Evolutionary conservation across 129 eudicot genomes (phyloP).

Genomic region (Heracleum sosnowskyi): DNA sequence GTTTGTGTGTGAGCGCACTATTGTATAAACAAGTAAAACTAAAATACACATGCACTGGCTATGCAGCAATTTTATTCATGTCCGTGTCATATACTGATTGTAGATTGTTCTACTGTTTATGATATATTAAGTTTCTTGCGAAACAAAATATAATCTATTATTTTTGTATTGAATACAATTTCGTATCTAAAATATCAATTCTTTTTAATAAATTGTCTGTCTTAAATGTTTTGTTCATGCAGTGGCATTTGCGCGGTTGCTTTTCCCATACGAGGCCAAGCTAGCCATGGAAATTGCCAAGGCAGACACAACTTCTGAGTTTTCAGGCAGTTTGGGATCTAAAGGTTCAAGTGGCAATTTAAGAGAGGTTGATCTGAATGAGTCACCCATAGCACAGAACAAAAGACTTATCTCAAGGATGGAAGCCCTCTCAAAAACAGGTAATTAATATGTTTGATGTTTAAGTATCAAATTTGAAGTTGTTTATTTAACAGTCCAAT

Average conservation of each 20-base stretch:
- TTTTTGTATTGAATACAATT: background rate
- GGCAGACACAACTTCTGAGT: conserved; percentile 51
- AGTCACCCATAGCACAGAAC: conserved; percentile 52
- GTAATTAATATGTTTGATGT: conserved; percentile 21
- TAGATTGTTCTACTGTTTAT: background rate
- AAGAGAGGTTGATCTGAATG: conserved; percentile 61
- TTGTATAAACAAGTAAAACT: too few relatives aligned
- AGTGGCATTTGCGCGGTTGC: conserved; percentile 73
- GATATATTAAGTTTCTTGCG: background rate
- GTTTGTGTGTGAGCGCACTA: too few relatives aligned
- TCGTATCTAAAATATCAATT: background rate
- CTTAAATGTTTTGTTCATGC: background rate
- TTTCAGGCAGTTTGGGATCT: conserved; percentile 41
- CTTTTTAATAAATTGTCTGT: background rate
- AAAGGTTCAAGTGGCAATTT: conserved; percentile 45
- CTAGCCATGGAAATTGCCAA: conserved; percentile 60
- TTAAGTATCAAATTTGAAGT: background rate
- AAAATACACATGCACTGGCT: background rate
- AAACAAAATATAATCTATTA: background rate
- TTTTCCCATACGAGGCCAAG: conserved; percentile 66
- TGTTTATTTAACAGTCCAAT: background rate
- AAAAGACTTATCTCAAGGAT: conserved; percentile 38
- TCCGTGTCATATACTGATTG: background rate
- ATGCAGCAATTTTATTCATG: background rate
- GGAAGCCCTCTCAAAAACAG: conserved; percentile 57